A percentile compares a stretch with the other conserved stretches of the same genome.
These are phyloP conservation scores for Phytophthora chlamydospora DNA, from an alignment of 352 stramenopile genomes.

Conservation along the genomic window DNA sequence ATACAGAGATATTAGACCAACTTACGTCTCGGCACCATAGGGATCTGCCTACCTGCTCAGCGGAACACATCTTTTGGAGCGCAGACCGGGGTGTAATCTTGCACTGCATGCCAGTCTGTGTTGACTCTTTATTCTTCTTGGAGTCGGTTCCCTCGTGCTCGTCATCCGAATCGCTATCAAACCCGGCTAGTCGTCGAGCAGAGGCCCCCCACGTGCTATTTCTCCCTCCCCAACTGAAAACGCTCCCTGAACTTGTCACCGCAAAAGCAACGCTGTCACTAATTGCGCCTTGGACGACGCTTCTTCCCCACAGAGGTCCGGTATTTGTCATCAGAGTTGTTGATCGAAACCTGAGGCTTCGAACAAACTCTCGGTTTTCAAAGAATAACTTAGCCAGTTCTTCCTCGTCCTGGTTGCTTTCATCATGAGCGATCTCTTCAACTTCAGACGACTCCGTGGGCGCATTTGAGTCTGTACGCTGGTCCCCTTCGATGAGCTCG, in stretches of 20 bases:
- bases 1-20: conserved; percentile 17
- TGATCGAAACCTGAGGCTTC: conserved; percentile 68
- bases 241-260: conserved; percentile 74
- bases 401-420: conserved; percentile 46
- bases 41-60: conserved; percentile 36
- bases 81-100: conserved; percentile 61
- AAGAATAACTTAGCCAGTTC: conserved; percentile 74
- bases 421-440: conserved; percentile 23
- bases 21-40: background rate
- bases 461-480: conserved; percentile 8
- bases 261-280: conserved; percentile 90
- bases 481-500: conserved; percentile 11
- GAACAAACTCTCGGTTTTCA: conserved; percentile 67
- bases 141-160: conserved; percentile 17
- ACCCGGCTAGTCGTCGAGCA: conserved; percentile 25
- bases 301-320: conserved; percentile 88
- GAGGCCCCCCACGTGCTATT: conserved; percentile 49
- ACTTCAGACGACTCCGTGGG: conserved; percentile 33
- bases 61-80: conserved; percentile 57
- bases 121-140: conserved; percentile 18
- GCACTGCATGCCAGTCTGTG: conserved; percentile 6
- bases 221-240: conserved; percentile 92
- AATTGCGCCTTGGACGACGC: conserved; percentile 77
- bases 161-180: conserved; percentile 41
- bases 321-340: conserved; percentile 89